Conservation (phyloP, 2,329 filamentous ascomycete genomes). For the Didymosphaeria variabile region DNA sequence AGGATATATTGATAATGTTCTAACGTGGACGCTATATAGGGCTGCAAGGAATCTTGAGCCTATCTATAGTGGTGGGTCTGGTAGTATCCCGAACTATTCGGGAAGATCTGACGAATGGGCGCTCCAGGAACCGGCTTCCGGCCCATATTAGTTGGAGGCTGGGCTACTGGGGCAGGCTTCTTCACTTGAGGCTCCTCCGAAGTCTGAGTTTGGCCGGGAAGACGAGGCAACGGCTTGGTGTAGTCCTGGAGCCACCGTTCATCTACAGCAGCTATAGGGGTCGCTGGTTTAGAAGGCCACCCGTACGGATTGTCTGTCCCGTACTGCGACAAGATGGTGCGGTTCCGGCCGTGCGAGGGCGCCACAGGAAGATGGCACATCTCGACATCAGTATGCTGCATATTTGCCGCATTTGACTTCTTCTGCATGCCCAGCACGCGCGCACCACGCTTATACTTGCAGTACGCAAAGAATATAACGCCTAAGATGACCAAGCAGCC, state of each 20-base stretch:
- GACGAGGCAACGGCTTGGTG: not conserved
- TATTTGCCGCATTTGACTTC: not conserved
- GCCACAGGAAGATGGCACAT: not conserved
- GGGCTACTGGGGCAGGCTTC: not conserved
- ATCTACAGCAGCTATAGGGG: too few species aligned
- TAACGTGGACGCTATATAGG: too few species aligned
- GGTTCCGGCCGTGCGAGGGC: not conserved
- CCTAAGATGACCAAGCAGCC: not conserved
- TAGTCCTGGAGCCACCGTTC: not conserved
- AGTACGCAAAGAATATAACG: not conserved
- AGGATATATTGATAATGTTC: too few species aligned
- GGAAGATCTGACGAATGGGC: not conserved
- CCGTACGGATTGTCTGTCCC: not conserved
- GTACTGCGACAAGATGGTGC: not conserved
- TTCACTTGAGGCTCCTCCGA: not conserved
- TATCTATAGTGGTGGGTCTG: too few species aligned
- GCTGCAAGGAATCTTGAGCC: too few species aligned
- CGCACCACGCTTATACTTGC: not conserved
- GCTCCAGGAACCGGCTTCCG: not conserved
- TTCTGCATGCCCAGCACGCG: not conserved
- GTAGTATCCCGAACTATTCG: not conserved
- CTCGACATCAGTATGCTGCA: not conserved
- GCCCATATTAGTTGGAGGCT: not conserved
- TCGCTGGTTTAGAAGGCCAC: not conserved
- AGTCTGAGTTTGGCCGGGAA: not conserved